Conservation (phyloP, 2,329 filamentous ascomycete species). For the Fusarium pseudograminearum region DNA sequence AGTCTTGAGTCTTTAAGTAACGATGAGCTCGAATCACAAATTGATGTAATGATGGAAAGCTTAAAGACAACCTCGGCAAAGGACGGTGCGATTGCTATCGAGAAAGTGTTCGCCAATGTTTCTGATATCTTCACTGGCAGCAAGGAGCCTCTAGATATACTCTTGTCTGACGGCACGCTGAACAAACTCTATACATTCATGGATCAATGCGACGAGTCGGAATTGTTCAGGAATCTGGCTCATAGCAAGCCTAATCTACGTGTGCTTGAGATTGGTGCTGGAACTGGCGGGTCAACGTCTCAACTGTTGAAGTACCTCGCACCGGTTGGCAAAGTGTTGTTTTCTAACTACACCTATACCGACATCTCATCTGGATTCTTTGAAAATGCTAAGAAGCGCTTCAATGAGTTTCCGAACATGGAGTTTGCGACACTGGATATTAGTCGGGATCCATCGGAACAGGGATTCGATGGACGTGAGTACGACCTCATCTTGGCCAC, state of each 20-base stretch:
- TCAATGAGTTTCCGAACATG: neutral
- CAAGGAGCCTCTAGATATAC: neutral
- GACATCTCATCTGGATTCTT: slow-evolving; percentile 8
- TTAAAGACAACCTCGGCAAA: neutral
- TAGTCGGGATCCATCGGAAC: neutral
- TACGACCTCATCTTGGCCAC: slow-evolving; percentile 9
- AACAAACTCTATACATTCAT: slow-evolving; percentile 1
- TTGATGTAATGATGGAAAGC: neutral
- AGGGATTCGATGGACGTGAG: neutral
- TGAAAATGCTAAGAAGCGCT: neutral
- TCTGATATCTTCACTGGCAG: neutral
- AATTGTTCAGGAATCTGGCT: neutral
- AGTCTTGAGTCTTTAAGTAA: neutral
- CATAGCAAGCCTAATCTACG: slow-evolving; percentile 8
- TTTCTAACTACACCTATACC: slow-evolving; percentile 6
- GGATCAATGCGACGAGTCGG: neutral
- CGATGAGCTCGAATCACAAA: neutral
- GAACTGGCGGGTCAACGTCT: slow-evolving; percentile 4
- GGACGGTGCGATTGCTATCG: neutral
- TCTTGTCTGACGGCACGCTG: neutral
- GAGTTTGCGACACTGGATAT: slow-evolving; percentile 3
- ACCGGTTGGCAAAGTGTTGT: neutral
- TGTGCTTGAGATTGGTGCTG: slow-evolving; percentile 6
- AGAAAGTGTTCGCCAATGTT: neutral
- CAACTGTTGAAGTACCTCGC: neutral